These are phyloP conservation scores for Lachnellula willkommii DNA, from an alignment of 2,329 filamentous ascomycete genomes.

Conservation along the genomic window DNA sequence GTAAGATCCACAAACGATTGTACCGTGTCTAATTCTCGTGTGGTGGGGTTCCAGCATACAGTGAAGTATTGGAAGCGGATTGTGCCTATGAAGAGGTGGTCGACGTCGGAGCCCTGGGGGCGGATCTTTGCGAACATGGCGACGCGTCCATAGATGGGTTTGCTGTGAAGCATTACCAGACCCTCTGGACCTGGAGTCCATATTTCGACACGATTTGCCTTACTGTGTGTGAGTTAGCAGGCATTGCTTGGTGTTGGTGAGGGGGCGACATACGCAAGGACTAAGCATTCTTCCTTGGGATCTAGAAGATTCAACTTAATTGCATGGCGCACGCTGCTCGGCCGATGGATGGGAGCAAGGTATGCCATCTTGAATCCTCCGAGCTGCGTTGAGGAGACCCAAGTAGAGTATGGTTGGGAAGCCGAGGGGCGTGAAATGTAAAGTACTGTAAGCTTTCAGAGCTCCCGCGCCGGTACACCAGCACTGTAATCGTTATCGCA, in stretches of 20 bases:
- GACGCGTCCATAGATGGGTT: slow-evolving; percentile 77
- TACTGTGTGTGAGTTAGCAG: slow-evolving; percentile 44
- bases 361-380: slow-evolving; percentile 67
- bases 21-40: slow-evolving; percentile 45
- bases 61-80: slow-evolving; percentile 90
- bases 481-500: slow-evolving; percentile 9
- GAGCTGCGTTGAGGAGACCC: not conserved
- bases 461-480: slow-evolving; percentile 5
- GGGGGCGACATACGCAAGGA: slow-evolving; percentile 67
- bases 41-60: slow-evolving; percentile 68
- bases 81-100: slow-evolving; percentile 89
- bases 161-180: slow-evolving; percentile 61
- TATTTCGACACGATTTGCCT: slow-evolving; percentile 80
- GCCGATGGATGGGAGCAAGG: slow-evolving; percentile 84
- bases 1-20: slow-evolving; percentile 47
- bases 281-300: slow-evolving; percentile 70
- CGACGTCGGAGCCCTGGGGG: slow-evolving; percentile 66
- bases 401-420: not conserved
- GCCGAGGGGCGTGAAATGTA: not conserved
- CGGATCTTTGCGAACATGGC: slow-evolving; percentile 77
- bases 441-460: not conserved
- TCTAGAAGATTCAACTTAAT: slow-evolving; percentile 72
- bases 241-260: slow-evolving; percentile 8
- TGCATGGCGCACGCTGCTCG: slow-evolving; percentile 87
- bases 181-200: slow-evolving; percentile 64